Evolutionary conservation across 1,139 yeast species (phyloP).

Genomic region (Saccharomyces hybrid): DNA sequence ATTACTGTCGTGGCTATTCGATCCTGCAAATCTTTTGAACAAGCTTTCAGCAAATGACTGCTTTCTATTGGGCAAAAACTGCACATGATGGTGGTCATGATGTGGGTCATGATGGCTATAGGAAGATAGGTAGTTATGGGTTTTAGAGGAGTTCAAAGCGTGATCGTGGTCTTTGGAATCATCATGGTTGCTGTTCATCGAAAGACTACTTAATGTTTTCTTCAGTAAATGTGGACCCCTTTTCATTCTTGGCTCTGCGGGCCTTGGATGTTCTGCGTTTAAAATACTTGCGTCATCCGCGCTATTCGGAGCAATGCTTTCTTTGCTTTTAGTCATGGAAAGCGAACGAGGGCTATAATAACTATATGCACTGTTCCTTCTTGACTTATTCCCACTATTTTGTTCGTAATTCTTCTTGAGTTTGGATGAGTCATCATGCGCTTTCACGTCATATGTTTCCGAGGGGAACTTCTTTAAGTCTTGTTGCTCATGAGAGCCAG

Average conservation of each 20-base stretch:
- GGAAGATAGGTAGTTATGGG: not conserved
- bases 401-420: conserved; percentile 11
- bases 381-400: conserved; percentile 2
- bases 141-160: not conserved
- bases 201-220: conserved; percentile 22
- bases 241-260: conserved; percentile 7
- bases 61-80: conserved; percentile 11
- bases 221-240: conserved; percentile 17
- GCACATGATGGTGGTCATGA: conserved; percentile 8
- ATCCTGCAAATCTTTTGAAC: conserved; percentile 19
- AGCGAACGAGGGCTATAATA: conserved; percentile 2
- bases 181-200: conserved; percentile 12
- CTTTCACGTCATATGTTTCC: conserved; percentile 3
- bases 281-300: not conserved
- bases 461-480: not conserved
- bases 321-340: conserved; percentile 8
- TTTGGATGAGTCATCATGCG: conserved; percentile 11
- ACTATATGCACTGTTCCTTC: conserved; percentile 6
- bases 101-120: conserved; percentile 2
- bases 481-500: conserved; percentile 3
- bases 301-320: conserved; percentile 2
- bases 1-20: not conserved
- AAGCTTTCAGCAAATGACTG: conserved; percentile 23
- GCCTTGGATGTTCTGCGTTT: not conserved
- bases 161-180: conserved; percentile 1